phyloP scores from a whole-genome alignment of 2,329 filamentous ascomycete species.

The Fusarium staphyleae region DNA sequence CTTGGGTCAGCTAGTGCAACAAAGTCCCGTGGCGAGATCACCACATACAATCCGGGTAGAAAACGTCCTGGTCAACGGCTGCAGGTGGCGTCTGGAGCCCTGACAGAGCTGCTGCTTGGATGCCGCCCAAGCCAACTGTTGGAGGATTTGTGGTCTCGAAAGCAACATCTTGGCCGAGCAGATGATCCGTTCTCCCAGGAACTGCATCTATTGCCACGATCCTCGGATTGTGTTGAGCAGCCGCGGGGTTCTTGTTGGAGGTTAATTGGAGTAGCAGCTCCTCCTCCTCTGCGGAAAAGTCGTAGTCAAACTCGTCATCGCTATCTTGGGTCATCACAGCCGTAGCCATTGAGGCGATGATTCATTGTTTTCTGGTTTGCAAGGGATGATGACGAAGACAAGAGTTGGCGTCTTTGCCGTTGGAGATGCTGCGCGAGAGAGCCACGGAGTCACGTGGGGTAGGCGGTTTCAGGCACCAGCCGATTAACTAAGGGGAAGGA shows the following conservation, averaged over 20 bases:
- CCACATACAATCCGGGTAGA: constrained; percentile 62
- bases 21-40: constrained; percentile 8
- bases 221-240: constrained; percentile 12
- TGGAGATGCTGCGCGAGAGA: constrained; percentile 26
- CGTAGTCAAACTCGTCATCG: constrained; percentile 56
- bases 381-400: constrained; percentile 10
- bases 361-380: constrained; percentile 31
- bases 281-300: constrained; percentile 56
- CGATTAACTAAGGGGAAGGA: background rate
- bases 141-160: constrained; percentile 1
- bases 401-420: constrained; percentile 8
- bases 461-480: constrained; percentile 2
- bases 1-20: constrained; percentile 68
- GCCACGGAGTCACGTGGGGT: constrained; percentile 40
- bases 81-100: constrained; percentile 17
- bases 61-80: constrained; percentile 42
- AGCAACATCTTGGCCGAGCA: constrained; percentile 16
- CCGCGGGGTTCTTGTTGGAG: constrained; percentile 26
- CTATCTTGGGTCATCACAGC: constrained; percentile 40
- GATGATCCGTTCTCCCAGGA: constrained; percentile 28
- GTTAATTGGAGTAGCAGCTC: constrained; percentile 50
- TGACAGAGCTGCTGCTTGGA: constrained; percentile 1
- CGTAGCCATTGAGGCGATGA: constrained; percentile 20
- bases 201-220: constrained; percentile 35
- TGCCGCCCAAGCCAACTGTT: constrained; percentile 2